Conservation (phyloP, 1,284 basidiomycete species). For the Ganoderma resinaceum region DNA sequence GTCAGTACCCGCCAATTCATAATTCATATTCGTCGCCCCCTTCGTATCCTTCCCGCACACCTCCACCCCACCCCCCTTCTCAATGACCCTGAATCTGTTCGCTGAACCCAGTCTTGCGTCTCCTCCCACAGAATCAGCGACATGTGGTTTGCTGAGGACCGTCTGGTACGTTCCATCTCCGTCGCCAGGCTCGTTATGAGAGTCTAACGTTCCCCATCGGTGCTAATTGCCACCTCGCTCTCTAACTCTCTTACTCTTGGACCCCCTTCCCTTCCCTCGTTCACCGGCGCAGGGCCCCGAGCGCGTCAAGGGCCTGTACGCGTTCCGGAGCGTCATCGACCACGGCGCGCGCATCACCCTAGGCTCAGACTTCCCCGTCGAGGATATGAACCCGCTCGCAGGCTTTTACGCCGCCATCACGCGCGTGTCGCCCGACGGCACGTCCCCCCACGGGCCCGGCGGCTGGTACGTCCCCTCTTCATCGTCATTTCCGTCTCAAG, state of each 20-base stretch:
- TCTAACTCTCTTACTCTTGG: neutral
- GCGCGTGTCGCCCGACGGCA: conserved; percentile 72
- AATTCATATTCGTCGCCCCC: neutral
- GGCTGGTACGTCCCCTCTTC: conserved; percentile 71
- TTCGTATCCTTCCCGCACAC: neutral
- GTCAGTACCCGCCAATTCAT: conserved; percentile 50
- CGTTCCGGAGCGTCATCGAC: conserved; percentile 78
- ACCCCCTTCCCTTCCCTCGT: neutral
- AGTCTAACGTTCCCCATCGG: neutral
- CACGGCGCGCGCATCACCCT: conserved; percentile 70
- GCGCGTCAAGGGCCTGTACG: conserved; percentile 86
- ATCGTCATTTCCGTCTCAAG: neutral
- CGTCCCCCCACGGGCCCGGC: conserved; percentile 81
- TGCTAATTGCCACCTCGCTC: neutral
- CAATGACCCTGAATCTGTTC: conserved; percentile 6
- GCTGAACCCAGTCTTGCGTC: neutral
- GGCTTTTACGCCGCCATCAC: conserved; percentile 90
- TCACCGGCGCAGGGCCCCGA: conserved; percentile 69
- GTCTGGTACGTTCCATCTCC: conserved; percentile 59
- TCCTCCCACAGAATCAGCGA: conserved; percentile 67
- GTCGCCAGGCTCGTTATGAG: neutral
- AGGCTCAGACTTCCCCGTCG: conserved; percentile 93
- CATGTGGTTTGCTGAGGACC: conserved; percentile 89
- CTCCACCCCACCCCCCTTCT: conserved; percentile 13
- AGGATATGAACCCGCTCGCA: conserved; percentile 75